phyloP scores from a whole-genome alignment of 176 grass and related monocot genomes.

The Rhynchospora breviuscula region DNA sequence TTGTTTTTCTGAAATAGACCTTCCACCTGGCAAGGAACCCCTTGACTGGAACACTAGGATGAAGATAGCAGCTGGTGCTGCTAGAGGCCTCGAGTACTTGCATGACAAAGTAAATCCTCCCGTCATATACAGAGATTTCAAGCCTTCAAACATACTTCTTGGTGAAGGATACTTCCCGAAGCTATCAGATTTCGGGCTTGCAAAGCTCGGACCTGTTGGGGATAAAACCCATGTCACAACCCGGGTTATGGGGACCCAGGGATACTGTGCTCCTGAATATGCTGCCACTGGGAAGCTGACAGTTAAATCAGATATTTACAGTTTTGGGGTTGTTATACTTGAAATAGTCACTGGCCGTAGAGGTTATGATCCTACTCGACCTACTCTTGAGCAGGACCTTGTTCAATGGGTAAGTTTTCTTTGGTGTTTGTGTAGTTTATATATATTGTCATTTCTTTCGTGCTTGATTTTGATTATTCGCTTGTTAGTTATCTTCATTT shows the following conservation, averaged over 20 bases:
- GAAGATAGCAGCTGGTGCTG: slow-evolving; percentile 70
- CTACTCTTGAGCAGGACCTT: slow-evolving; percentile 51
- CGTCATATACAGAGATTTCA: slow-evolving; percentile 80
- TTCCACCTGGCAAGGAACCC: slow-evolving; percentile 37
- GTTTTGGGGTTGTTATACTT: slow-evolving; percentile 78
- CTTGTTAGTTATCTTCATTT: background rate
- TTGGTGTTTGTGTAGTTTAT: slow-evolving; percentile 17
- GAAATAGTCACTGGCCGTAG: slow-evolving; percentile 75
- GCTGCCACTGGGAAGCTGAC: slow-evolving; percentile 61
- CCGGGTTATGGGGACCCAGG: slow-evolving; percentile 72
- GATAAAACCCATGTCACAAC: slow-evolving; percentile 85
- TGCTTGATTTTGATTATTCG: background rate
- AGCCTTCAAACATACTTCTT: slow-evolving; percentile 78
- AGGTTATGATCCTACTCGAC: slow-evolving; percentile 40
- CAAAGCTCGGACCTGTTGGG: slow-evolving; percentile 71
- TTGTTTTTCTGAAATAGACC: slow-evolving; percentile 29
- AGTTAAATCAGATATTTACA: slow-evolving; percentile 70
- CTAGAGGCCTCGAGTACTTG: slow-evolving; percentile 67
- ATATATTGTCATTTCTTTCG: background rate
- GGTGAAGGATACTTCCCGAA: slow-evolving; percentile 61
- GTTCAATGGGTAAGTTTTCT: slow-evolving; percentile 61
- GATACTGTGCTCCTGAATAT: slow-evolving; percentile 88
- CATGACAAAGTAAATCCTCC: slow-evolving; percentile 56
- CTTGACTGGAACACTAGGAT: slow-evolving; percentile 75
- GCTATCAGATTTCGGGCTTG: slow-evolving; percentile 76